phyloP scores from a whole-genome alignment of 2,329 filamentous ascomycete genomes.

The Aspergillus sergii region DNA sequence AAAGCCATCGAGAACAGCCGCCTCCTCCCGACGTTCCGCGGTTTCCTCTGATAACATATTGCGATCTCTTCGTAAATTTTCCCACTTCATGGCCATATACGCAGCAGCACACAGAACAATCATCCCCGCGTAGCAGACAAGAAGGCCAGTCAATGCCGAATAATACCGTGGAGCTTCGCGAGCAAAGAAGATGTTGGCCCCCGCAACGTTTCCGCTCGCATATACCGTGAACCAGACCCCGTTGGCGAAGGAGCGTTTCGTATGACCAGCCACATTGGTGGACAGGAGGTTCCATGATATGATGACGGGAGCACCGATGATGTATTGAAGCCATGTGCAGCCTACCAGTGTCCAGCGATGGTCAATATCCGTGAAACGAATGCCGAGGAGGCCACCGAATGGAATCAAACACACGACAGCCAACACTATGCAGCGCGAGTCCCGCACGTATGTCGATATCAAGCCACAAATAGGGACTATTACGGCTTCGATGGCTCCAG shows the following conservation, averaged over 20 bases:
- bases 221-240: conserved; percentile 54
- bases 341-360: conserved; percentile 54
- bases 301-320: conserved; percentile 54
- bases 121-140: conserved; percentile 49
- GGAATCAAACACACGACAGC: conserved; percentile 33
- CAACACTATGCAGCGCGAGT: conserved; percentile 39
- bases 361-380: conserved; percentile 50
- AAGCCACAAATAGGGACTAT: conserved; percentile 43
- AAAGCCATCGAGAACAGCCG: conserved; percentile 36
- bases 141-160: conserved; percentile 47
- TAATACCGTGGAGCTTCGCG: conserved; percentile 48
- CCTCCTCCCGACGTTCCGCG: conserved; percentile 8
- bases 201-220: conserved; percentile 53
- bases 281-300: conserved; percentile 56
- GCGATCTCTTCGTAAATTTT: conserved; percentile 27
- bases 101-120: conserved; percentile 34
- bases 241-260: conserved; percentile 54
- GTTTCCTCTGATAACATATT: conserved; percentile 4
- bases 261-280: conserved; percentile 53
- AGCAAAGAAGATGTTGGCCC: conserved; percentile 52
- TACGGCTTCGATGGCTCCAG: conserved; percentile 36
- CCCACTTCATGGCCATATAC: conserved; percentile 29
- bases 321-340: conserved; percentile 57
- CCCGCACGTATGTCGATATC: conserved; percentile 48
- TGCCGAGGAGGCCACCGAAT: conserved; percentile 53